phyloP scores from a whole-genome alignment of 176 grass and related monocot species.

The Triticum urartu region DNA sequence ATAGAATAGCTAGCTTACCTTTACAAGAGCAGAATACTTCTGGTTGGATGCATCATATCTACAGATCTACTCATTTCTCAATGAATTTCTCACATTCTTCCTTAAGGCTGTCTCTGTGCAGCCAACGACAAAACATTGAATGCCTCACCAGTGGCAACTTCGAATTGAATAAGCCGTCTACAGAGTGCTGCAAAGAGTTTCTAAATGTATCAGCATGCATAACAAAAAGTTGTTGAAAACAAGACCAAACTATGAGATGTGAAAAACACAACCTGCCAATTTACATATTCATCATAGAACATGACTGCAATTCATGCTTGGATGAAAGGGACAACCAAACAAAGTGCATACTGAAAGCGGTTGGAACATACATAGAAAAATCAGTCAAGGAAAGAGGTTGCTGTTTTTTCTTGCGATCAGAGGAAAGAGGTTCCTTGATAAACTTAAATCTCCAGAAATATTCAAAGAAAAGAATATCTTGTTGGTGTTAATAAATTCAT shows the following conservation, averaged over 20 bases:
- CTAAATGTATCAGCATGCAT: background rate
- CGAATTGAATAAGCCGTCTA: background rate
- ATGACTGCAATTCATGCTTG: background rate
- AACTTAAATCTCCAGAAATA: background rate
- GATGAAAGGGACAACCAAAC: background rate
- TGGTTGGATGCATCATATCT: background rate
- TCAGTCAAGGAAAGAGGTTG: background rate
- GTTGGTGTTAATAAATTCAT: background rate
- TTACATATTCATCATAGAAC: background rate
- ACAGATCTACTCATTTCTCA: background rate
- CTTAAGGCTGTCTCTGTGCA: background rate
- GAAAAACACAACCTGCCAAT: background rate
- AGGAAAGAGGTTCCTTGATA: background rate
- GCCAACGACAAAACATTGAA: background rate
- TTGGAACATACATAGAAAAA: background rate
- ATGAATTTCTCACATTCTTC: background rate
- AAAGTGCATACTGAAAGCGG: background rate
- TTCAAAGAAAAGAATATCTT: background rate
- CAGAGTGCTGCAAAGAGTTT: background rate
- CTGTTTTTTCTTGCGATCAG: too few relatives aligned
- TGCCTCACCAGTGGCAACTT: background rate
- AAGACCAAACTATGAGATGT: background rate
- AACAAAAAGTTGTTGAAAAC: background rate
- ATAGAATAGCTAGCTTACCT: background rate
- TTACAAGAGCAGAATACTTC: background rate